Base-by-base conservation (phyloP, 495 filamentous ascomycete species). In the Gamarada debralockiae region DNA sequence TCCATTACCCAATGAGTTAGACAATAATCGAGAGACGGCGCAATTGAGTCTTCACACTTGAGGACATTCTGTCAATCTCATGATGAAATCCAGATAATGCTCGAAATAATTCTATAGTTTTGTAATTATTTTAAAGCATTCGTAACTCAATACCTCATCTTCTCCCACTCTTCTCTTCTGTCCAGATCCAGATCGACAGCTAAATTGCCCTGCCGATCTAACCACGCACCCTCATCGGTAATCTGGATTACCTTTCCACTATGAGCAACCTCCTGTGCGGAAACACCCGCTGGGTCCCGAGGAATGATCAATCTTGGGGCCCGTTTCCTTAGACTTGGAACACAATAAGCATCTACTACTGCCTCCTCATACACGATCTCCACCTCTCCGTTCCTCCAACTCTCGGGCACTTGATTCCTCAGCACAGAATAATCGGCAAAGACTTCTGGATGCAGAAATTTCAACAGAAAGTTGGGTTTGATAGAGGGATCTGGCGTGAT, bases 281-380 rank as follows among this genome's bases (percentile, higher is more conserved):
- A 87, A 23, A 95, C 76, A 41, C 92, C 92, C 53, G 86, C 73
- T 2, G 73, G 65, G 61, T 97, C 92, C 36, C 77, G 72, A 4
- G 90, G 88, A 48, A 97, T 84, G 91, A 92, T 96, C 22, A 97
- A 72, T 45, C 89, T 67, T 13, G 89, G 86, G 1, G 83, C 74
- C 50, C 68, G 62, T 8, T 79, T 73, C n/a, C 64, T 79, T 52
- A 95, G 77, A n/a, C 80, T 73, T 2, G 92, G 91, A 43, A 91
- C 81, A 67, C 77, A 73, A 70, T 95, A 96, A 3, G 89, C 91
- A 48, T 89, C 76, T 67, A 83, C 77, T 3, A 78, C 67, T 34
- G 85, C 81, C 0, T 75, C 73, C 0, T 77, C 38, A 57, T 92
- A 92, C 3, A 59, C 6, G 5, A 73, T 67, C 23, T 70, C 69